Base-by-base conservation (phyloP, 129 eudicot genomes). In the Heracleum sosnowskyi region DNA sequence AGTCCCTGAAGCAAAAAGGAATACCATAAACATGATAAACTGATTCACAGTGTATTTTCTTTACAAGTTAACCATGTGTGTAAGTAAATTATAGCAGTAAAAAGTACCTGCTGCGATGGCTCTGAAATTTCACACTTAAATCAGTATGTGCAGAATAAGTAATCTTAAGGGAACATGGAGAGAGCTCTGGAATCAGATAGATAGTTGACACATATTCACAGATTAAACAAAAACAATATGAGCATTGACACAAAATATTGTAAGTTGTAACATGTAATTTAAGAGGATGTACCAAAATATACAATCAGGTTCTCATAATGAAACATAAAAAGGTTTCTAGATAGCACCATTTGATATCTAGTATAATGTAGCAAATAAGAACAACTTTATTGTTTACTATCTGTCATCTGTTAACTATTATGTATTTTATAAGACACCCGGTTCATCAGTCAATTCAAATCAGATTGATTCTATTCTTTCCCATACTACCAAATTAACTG, bases 1-100 rank as follows among this genome's bases (percentile, higher is more conserved):
- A 95, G 79, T 95, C 98, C 96, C 97, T 92, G 80, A 79, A 81
- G 16, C 39, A 79, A 69, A 39, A 78, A 1, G 29, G n/a, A 78
- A 53, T 34, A 69, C 36, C 72, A 75, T 70, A 20, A 83, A 22
- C 74, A 53, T 77, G 28, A 29, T 37, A 66, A 47, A 76, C 7
- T 22, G 20, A 26, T 18, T 11, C 42, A 22, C 4, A 11, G 28
- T n/a, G 11, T 26, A 22, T 29, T 2, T 24, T 55, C 64, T 24
- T 55, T 24, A 24, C 64, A 55, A 7, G 29, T 55, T 55, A 55
- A 55, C 64, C 13, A 29, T 22, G 8, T 24, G 28, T 2, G 28
- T 6, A 4, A 29, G 70, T 63, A n/a, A n/a, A n/a, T n/a, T n/a
- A n/a, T n/a, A n/a, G n/a, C n/a, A n/a, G n/a, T n/a, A n/a, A n/a